Evolutionary conservation across 352 stramenopile species (phyloP).

Genomic region (Globisporangium camurandrum): DNA sequence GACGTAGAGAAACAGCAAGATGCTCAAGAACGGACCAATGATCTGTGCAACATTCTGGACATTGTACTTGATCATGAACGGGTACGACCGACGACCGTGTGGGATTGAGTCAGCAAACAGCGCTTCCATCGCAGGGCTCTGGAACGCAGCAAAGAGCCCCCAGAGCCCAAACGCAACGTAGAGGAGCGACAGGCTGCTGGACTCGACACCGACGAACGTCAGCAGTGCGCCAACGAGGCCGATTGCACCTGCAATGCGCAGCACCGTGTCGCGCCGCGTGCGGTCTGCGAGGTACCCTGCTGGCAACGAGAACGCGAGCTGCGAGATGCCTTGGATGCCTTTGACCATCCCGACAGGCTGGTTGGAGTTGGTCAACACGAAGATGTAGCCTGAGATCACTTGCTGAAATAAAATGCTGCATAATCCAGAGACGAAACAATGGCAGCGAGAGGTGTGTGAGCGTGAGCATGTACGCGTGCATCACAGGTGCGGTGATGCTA

Average conservation of each 20-base stretch:
- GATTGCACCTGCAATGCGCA: constrained; percentile 51
- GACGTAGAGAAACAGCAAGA: constrained; percentile 58
- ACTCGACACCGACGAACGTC: constrained; percentile 52
- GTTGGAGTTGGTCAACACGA: constrained; percentile 66
- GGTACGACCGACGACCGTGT: constrained; percentile 51
- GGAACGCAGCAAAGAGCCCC: constrained; percentile 60
- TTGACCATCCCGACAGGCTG: constrained; percentile 78
- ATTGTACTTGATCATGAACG: constrained; percentile 82
- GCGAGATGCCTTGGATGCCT: constrained; percentile 72
- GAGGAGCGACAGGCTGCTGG: constrained; percentile 31
- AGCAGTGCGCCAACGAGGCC: constrained; percentile 37
- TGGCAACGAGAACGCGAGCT: constrained; percentile 64
- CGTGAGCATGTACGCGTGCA: not conserved
- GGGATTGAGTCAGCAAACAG: constrained; percentile 75
- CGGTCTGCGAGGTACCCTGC: constrained; percentile 58
- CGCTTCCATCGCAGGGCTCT: constrained; percentile 62
- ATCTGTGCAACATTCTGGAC: constrained; percentile 63
- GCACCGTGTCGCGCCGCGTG: constrained; percentile 61
- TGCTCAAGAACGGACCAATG: constrained; percentile 40
- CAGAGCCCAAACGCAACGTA: constrained; percentile 64
- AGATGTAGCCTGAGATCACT: constrained; percentile 70
- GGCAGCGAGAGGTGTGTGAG: too few species aligned
- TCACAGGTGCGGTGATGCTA: not conserved
- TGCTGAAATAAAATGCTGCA: constrained; percentile 71
- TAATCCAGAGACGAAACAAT: not conserved